Percentiles rank a stretch among this genome's conserved stretches.
Conservation (phyloP, 2,329 filamentous ascomycete species). For the Waltergamsia citrina region DNA sequence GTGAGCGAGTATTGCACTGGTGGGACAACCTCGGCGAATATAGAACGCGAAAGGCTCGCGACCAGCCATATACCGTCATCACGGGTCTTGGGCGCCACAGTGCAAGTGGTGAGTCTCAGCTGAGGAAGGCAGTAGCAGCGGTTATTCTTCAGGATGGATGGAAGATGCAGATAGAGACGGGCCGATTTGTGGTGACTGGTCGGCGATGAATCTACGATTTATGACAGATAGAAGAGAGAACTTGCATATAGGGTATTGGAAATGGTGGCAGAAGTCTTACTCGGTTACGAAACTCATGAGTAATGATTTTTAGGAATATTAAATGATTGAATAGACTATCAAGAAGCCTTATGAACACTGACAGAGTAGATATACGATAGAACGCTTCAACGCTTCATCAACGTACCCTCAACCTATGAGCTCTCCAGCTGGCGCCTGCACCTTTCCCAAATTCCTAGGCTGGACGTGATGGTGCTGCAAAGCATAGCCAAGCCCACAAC, state of each 20-base stretch:
- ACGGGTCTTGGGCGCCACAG: conserved; percentile 77
- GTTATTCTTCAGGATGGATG: conserved; percentile 72
- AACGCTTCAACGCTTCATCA: no score
- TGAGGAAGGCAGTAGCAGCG: conserved; percentile 73
- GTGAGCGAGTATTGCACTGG: conserved; percentile 59
- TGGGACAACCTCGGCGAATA: conserved; percentile 65
- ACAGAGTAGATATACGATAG: no score
- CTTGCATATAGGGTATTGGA: not conserved
- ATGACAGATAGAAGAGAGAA: not conserved
- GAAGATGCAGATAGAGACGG: conserved; percentile 66
- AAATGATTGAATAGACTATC: no score
- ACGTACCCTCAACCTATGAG: not conserved
- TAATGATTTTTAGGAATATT: not conserved
- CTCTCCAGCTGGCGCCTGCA: conserved; percentile 20
- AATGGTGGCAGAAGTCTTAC: not conserved
- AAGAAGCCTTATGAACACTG: no score
- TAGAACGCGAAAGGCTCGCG: conserved; percentile 37
- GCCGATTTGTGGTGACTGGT: conserved; percentile 62
- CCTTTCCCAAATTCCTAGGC: conserved; percentile 50
- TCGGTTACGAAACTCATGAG: not conserved
- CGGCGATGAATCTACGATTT: conserved; percentile 16
- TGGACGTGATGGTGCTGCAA: conserved; percentile 51
- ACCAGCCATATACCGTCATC: conserved; percentile 59
- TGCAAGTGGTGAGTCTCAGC: conserved; percentile 60
- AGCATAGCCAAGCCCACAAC: conserved; percentile 50